Conservation (phyloP, 1,284 basidiomycete genomes). For the Boletus hoseneyae region DNA sequence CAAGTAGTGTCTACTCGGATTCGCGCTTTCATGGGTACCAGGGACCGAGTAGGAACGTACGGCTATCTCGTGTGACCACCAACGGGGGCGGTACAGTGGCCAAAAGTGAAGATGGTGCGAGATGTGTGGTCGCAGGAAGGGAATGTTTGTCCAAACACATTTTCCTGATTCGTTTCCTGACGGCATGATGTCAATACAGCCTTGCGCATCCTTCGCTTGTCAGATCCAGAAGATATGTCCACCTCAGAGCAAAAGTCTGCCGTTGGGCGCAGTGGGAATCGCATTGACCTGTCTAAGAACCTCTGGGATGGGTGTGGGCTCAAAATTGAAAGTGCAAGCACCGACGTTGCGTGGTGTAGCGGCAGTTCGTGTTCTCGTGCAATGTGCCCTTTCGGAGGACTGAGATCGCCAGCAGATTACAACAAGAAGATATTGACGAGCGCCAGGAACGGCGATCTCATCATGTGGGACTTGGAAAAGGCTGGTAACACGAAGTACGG, state of each 20-base stretch:
- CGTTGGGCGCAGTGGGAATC: slow-evolving; percentile 55
- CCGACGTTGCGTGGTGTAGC: slow-evolving; percentile 80
- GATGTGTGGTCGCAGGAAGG: slow-evolving; percentile 69
- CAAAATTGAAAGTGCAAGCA: slow-evolving; percentile 72
- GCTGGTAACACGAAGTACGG: slow-evolving; percentile 67
- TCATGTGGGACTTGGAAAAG: slow-evolving; percentile 82
- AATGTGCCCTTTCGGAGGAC: neutral
- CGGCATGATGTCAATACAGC: slow-evolving; percentile 41
- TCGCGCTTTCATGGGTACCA: slow-evolving; percentile 43
- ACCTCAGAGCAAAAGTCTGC: slow-evolving; percentile 49
- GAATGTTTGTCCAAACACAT: slow-evolving; percentile 52
- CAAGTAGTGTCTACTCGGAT: slow-evolving; percentile 39
- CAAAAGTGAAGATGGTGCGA: slow-evolving; percentile 58
- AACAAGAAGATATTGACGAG: slow-evolving; percentile 81
- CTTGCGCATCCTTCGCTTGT: slow-evolving; percentile 60
- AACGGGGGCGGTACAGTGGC: slow-evolving; percentile 63
- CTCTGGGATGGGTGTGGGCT: slow-evolving; percentile 70
- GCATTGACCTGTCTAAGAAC: slow-evolving; percentile 66
- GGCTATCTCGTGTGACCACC: slow-evolving; percentile 52
- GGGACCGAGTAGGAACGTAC: slow-evolving; percentile 50
- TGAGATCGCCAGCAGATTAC: slow-evolving; percentile 46
- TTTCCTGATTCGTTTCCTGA: slow-evolving; percentile 13
- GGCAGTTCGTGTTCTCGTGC: slow-evolving; percentile 52
- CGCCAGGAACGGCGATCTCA: slow-evolving; percentile 78
- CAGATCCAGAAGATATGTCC: slow-evolving; percentile 40